Percentiles rank a stretch among this genome's conserved stretches.
Evolutionary conservation across 2,329 filamentous ascomycete genomes (phyloP).

Genomic region (Sporothrix dimorphospora): DNA sequence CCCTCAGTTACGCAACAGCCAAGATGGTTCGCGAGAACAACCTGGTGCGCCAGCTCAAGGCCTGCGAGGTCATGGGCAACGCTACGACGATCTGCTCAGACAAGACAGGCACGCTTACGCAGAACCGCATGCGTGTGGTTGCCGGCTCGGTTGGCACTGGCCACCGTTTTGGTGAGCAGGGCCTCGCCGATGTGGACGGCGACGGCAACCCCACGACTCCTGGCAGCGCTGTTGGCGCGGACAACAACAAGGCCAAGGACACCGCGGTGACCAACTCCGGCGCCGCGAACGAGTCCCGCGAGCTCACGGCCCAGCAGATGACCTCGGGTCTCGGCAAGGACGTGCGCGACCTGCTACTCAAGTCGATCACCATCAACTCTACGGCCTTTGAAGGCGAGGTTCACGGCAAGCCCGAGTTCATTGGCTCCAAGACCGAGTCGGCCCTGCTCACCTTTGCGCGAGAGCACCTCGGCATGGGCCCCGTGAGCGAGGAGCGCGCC

Average conservation of each 20-base stretch:
- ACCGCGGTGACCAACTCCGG: background rate
- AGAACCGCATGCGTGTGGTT: conserved; percentile 71
- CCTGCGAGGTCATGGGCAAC: conserved; percentile 81
- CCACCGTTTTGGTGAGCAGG: conserved; percentile 56
- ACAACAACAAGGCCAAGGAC: conserved; percentile 30
- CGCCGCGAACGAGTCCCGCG: conserved; percentile 36
- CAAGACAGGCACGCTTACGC: conserved; percentile 69
- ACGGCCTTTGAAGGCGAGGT: conserved; percentile 77
- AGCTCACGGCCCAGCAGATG: conserved; percentile 53
- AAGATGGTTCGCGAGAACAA: conserved; percentile 80
- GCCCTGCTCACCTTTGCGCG: conserved; percentile 71
- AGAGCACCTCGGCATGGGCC: conserved; percentile 68
- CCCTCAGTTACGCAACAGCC: conserved; percentile 75
- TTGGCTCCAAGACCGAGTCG: conserved; percentile 79
- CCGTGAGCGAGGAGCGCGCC: conserved; percentile 64
- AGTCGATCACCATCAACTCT: conserved; percentile 68
- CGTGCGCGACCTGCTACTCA: conserved; percentile 57
- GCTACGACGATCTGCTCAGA: conserved; percentile 64
- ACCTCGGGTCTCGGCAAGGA: conserved; percentile 49
- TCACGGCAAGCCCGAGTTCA: conserved; percentile 67
- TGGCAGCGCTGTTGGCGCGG: conserved; percentile 35
- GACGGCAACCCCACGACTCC: conserved; percentile 34
- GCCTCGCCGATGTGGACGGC: conserved; percentile 25
- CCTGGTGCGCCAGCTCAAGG: conserved; percentile 73
- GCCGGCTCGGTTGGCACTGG: conserved; percentile 61